phyloP scores from a whole-genome alignment of 345 rosid species.

The Populus deltoides region DNA sequence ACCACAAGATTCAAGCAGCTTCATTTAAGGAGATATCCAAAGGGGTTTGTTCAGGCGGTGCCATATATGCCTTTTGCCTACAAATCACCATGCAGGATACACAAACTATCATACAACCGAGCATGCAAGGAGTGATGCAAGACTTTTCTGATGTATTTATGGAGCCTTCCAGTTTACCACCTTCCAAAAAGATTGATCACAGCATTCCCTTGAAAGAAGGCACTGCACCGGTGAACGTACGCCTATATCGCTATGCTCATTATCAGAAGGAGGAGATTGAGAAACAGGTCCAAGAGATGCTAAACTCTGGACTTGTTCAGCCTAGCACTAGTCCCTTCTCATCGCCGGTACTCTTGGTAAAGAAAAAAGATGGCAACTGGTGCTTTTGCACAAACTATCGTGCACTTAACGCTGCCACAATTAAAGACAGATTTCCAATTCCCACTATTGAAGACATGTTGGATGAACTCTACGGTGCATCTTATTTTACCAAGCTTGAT shows the following conservation, averaged over 20 bases:
- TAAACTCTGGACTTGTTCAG: not conserved
- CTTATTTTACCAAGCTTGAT: not conserved
- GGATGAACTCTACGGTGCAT: not conserved
- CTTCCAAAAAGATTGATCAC: not conserved
- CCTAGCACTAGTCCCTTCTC: not conserved
- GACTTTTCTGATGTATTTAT: accelerated
- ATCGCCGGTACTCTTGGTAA: not conserved
- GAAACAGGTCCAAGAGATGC: not conserved
- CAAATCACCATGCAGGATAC: accelerated
- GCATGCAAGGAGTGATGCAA: not conserved
- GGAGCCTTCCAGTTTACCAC: not conserved
- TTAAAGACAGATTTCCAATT: not conserved
- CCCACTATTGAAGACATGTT: not conserved
- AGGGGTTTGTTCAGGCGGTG: not conserved
- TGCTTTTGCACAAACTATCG: not conserved
- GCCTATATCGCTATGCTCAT: not conserved
- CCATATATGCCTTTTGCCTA: too few species aligned
- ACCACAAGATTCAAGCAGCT: too few species aligned
- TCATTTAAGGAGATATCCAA: not conserved
- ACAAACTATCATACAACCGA: accelerated
- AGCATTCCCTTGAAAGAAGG: not conserved
- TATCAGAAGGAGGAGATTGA: not conserved
- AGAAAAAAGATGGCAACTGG: not conserved
- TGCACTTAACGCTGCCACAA: not conserved
- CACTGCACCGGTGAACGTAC: not conserved